A percentile compares a stretch with the other conserved stretches of the same genome.
Conservation (phyloP, 2,329 filamentous ascomycete genomes). For the Ceratocystis diversiconidia region DNA sequence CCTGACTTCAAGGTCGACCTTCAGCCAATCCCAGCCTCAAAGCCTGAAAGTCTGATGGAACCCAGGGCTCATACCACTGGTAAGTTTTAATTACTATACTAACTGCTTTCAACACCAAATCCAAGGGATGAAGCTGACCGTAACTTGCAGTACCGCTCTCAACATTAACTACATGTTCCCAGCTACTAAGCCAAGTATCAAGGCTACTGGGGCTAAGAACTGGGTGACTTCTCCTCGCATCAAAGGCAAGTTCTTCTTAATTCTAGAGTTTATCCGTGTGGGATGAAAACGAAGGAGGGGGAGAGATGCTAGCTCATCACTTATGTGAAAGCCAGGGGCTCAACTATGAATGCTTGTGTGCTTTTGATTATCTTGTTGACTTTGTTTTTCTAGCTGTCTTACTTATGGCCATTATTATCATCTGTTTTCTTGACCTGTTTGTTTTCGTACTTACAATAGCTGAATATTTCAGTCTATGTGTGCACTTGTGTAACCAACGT, state of each 20-base stretch:
- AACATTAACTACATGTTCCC: not conserved
- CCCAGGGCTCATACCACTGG: not conserved
- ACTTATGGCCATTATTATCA: not conserved
- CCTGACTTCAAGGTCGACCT: not conserved
- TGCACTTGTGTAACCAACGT: not conserved
- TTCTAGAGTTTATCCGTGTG: not conserved
- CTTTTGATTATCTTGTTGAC: not conserved
- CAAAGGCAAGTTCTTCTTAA: not conserved
- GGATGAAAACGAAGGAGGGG: not conserved
- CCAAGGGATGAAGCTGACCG: not conserved
- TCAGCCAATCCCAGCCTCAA: not conserved
- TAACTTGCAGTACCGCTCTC: not conserved
- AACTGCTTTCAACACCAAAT: not conserved
- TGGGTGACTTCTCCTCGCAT: not conserved
- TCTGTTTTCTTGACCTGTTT: too few relatives aligned
- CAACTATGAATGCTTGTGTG: not conserved
- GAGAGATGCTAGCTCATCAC: not conserved
- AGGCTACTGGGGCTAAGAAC: not conserved
- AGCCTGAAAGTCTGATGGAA: not conserved
- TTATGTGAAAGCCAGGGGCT: not conserved
- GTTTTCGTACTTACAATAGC: not conserved
- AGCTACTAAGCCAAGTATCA: not conserved
- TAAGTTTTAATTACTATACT: not conserved
- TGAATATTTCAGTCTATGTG: not conserved
- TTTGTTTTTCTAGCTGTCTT: not conserved